Conservation (phyloP, 179 eudicot species). For the Silene coronaria region DNA sequence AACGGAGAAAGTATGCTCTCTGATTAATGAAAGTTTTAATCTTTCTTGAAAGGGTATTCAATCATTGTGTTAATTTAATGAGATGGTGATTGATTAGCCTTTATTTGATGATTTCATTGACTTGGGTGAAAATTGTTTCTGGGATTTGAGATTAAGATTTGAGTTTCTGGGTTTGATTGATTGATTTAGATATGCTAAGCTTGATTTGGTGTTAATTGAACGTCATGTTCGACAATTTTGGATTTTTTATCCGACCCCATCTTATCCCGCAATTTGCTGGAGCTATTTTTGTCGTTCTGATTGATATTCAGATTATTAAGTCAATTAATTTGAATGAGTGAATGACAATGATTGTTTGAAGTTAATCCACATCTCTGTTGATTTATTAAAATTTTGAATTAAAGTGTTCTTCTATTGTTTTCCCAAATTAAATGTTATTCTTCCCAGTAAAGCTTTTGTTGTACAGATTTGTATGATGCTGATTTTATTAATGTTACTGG, state of each 20-base stretch:
- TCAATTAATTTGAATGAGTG: background rate
- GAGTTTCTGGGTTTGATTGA: slow-evolving; percentile 6
- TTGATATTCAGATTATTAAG: background rate
- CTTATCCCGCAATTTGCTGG: too few relatives aligned
- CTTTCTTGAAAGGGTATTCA: background rate
- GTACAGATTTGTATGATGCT: slow-evolving; percentile 5
- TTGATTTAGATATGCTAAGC: background rate
- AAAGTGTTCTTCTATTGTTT: background rate
- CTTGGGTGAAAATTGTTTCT: background rate
- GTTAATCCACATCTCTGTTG: background rate
- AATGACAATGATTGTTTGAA: background rate
- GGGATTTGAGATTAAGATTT: background rate
- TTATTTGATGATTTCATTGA: background rate
- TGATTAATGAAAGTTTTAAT: too few relatives aligned
- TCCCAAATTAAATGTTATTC: too few relatives aligned
- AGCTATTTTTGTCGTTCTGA: background rate
- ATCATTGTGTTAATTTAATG: background rate
- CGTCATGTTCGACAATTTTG: background rate
- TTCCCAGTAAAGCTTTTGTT: background rate
- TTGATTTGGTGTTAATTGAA: background rate
- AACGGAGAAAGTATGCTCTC: too few relatives aligned
- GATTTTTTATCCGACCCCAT: too few relatives aligned
- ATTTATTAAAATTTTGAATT: background rate
- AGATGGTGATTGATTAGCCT: background rate
- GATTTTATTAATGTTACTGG: background rate